A percentile compares a stretch with the other conserved stretches of the same genome.
Conservation (phyloP, 148 eudicot genomes). For the Rhododendron henanense region DNA sequence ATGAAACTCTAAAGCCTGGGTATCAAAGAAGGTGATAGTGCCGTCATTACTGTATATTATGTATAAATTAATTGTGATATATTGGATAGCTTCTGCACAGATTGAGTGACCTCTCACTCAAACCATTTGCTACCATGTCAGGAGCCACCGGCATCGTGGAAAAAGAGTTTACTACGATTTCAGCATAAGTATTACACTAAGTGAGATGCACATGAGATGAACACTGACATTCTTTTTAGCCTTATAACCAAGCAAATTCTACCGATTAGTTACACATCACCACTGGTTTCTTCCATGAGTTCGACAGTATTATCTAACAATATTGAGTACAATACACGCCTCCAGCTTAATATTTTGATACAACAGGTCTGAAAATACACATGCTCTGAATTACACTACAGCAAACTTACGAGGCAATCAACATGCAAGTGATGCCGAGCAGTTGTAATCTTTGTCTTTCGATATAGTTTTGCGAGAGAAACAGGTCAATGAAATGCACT, state of each 20-base stretch:
- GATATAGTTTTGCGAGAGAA: constrained; percentile 63
- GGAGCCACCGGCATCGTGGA: background rate
- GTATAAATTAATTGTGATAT: background rate
- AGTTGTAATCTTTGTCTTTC: constrained; percentile 79
- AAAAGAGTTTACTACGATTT: background rate
- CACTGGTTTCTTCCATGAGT: background rate
- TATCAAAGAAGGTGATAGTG: background rate
- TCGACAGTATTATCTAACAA: background rate
- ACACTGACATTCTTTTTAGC: background rate
- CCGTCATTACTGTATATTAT: background rate
- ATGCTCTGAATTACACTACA: background rate
- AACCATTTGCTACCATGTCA: background rate
- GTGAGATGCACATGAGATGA: background rate
- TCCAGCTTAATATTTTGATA: constrained; percentile 8
- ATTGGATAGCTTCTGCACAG: background rate
- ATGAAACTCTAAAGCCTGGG: background rate
- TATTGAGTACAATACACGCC: background rate
- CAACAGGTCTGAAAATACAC: background rate
- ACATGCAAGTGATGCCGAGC: constrained; percentile 86
- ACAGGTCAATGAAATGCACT: constrained; percentile 68
- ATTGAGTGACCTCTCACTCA: background rate
- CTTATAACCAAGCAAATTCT: background rate
- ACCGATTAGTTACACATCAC: background rate
- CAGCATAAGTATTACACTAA: background rate
- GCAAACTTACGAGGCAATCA: constrained; percentile 83